Evolutionary conservation across 768 basidiomycete genomes (phyloP), one percentile per base, ranked within the genome.

Genomic region (Boletus subparvulus): DNA sequence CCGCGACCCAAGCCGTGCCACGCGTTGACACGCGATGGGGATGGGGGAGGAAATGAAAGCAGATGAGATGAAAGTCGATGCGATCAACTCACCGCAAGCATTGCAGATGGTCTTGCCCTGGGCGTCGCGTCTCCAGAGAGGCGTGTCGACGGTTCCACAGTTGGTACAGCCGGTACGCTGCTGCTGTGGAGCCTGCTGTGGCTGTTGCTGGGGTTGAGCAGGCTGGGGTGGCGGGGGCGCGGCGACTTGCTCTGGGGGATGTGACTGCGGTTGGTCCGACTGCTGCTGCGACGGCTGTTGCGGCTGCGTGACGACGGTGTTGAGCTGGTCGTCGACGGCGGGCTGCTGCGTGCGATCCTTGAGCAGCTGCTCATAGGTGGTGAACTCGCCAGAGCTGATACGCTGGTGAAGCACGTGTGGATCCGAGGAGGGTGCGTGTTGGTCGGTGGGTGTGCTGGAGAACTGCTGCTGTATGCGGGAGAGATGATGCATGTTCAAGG

Each of bases 51-150:
- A 63, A 66, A 67, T 67, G 66, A 66, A 65, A 69, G 68, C 9
- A 67, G 69, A 73, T 72, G 66, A 65, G 67, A 69, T 67, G 65
- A 66, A 69, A 65, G 62, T 16, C 56, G 65, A 65, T 60, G 35
- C 60, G 61, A 68, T 61, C 55, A 39, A 82, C 90, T 82, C 71
- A 93, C 92, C 92, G 73, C 92, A 94, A 50, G 90, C 88, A 72
- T 94, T 94, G 78, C 92, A 94, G 68, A 94, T 83, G 47, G 86
- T 82, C 72, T 88, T 90, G 55, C 92, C 92, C 64, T 89, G 84
- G 43, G 80, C 76, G 69, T 90, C 90, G 63, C 91, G 82, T 64
- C 91, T 78, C 92, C 92, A 94, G 28, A 93, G 82, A 36, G 92
- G 91, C 54, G 90, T 92, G 60, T 84, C 81, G 6, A 80, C 76